Conservation (phyloP, 148 eudicot species). For the Beta vulgaris region DNA sequence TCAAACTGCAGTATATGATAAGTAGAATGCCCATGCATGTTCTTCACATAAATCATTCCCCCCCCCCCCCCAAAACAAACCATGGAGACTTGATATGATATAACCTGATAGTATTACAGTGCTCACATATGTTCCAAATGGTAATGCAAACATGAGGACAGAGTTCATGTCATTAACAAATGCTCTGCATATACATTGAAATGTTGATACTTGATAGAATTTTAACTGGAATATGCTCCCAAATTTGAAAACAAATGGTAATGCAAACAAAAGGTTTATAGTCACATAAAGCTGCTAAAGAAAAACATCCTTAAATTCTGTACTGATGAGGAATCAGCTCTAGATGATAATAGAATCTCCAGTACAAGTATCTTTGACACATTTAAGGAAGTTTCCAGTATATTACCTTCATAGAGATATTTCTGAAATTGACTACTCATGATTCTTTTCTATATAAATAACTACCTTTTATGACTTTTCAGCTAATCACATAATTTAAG, state of each 20-base stretch:
- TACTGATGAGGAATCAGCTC: background rate
- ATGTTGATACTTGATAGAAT: background rate
- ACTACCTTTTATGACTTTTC: background rate
- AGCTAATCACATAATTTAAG: too few relatives aligned
- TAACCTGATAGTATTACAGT: too few relatives aligned
- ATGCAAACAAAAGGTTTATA: background rate
- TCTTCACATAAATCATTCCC: background rate
- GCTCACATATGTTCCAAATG: background rate
- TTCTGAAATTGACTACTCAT: background rate
- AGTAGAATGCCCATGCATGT: background rate
- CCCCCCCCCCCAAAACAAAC: background rate
- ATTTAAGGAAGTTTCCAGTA: background rate
- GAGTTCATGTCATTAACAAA: background rate
- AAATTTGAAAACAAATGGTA: background rate
- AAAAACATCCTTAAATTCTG: background rate
- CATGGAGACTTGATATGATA: too few relatives aligned
- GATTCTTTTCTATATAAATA: too few relatives aligned
- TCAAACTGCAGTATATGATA: background rate
- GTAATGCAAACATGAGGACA: background rate
- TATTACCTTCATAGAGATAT: background rate
- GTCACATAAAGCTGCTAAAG: background rate
- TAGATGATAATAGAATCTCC: background rate
- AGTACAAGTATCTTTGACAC: background rate
- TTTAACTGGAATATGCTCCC: background rate
- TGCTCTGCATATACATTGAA: background rate